Evolutionary conservation across 345 rosid genomes (phyloP), one percentile per base, ranked within the genome.

Genomic region (Geranium rotundifolium): DNA sequence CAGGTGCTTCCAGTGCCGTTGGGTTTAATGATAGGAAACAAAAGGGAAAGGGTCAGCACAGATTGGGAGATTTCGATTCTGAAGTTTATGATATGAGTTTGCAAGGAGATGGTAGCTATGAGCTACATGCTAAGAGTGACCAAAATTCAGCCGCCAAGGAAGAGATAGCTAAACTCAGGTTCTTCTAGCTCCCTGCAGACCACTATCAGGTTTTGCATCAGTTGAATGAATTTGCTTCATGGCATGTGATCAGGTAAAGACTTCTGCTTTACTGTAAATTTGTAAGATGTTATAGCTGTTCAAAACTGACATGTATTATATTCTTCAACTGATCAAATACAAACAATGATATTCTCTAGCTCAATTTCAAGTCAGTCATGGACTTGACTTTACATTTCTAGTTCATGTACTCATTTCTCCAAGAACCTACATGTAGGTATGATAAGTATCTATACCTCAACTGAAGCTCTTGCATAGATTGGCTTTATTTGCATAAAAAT

Each of bases 41-140:
- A 4, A 20, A 65, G n/a, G 66, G 67, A 50, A 62, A 19, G 46
- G 61, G 68, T 7, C 10, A 14, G 13, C 56, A 6, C 56, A 64
- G 60, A 31, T 7, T 56, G 7, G 31, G 57, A 56, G 70, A 79
- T 60, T 73, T 63, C 2, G 49, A 54, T 60, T 56, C 69, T 16
- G 67, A 66, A 58, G 70, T 60, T 66, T 69, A 65, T 63, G 81
- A 80, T 64, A 67, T 80, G 81, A 79, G 56, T 54, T 67, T 80
- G 75, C 77, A 57, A 27, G 59, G 29, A 29, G 80, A 78, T 69
- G 83, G 83, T 10, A 73, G 63, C 60, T 78, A 76, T 61, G 69
- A 74, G 18, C 57, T 83, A 58, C 63, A 64, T 56, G 29, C 52
- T 27, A 59, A 60, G 31, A 63, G 55, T 58, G 46, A 37, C 61